Evolutionary conservation across 1,284 basidiomycete genomes (phyloP).

Genomic region (Pascua guehoae): DNA sequence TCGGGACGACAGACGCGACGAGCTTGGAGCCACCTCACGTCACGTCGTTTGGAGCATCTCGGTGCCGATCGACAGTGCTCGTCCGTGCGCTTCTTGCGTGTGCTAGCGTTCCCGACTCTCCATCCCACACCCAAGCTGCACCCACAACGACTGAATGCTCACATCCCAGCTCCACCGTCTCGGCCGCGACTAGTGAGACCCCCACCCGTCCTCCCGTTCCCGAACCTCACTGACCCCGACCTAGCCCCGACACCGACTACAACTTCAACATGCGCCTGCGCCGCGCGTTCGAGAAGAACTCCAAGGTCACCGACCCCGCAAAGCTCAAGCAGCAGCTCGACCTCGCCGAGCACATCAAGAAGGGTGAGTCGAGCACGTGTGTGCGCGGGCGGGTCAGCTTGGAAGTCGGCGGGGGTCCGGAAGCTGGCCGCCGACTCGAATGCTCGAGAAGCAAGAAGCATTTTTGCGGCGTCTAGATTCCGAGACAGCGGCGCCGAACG

Average conservation of each 20-base stretch:
- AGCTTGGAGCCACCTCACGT: too few species aligned
- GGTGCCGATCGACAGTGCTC: not conserved
- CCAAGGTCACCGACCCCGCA: conserved; percentile 61
- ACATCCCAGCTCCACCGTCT: conserved; percentile 43
- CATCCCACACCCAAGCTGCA: not conserved
- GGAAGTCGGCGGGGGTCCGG: not conserved
- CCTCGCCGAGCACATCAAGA: conserved; percentile 81
- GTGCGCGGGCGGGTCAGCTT: not conserved
- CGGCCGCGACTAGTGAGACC: conserved; percentile 47
- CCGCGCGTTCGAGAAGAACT: conserved; percentile 57
- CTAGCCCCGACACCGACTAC: conserved; percentile 47
- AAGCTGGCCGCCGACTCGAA: not conserved
- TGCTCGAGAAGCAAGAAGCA: too few species aligned
- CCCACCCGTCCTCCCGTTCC: not conserved
- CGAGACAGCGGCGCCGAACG: too few species aligned
- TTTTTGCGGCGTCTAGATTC: too few species aligned
- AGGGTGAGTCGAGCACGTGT: conserved; percentile 56
- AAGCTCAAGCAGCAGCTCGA: conserved; percentile 75
- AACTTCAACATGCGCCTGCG: conserved; percentile 49
- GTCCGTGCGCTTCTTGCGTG: not conserved
- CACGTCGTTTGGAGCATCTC: not conserved
- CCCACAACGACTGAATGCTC: too few species aligned
- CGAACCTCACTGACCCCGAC: conserved; percentile 4
- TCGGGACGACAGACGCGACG: not conserved
- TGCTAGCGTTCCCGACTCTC: not conserved